Percentiles rank a stretch among this genome's conserved stretches.
phyloP scores from a whole-genome alignment of 495 filamentous ascomycete genomes.

The Penicillium ucsense region DNA sequence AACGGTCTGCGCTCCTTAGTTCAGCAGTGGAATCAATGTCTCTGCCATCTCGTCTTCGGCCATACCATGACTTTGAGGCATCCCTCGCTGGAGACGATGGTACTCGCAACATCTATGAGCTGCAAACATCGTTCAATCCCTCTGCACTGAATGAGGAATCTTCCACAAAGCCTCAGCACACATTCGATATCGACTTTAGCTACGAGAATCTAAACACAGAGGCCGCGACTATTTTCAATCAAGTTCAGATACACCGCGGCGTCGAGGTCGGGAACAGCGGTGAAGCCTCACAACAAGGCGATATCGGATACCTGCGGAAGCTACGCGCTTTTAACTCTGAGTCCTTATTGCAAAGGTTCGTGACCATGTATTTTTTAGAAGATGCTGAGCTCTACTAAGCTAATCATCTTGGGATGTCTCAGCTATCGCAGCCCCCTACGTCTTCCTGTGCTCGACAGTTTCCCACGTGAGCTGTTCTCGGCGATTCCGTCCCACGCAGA shows the following conservation, averaged over 20 bases:
- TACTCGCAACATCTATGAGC: slow-evolving; percentile 68
- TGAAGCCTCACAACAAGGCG: slow-evolving; percentile 13
- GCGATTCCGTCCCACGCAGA: slow-evolving; percentile 21
- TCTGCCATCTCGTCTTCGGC: slow-evolving; percentile 63
- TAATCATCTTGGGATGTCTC: neutral
- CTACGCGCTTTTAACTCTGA: slow-evolving; percentile 28
- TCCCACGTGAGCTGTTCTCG: slow-evolving; percentile 55
- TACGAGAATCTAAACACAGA: slow-evolving; percentile 30
- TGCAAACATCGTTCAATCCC: slow-evolving; percentile 46
- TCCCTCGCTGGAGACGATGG: slow-evolving; percentile 63
- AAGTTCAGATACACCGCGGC: slow-evolving; percentile 39
- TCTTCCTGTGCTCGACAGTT: slow-evolving; percentile 77
- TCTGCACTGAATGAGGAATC: slow-evolving; percentile 9
- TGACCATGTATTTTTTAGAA: neutral
- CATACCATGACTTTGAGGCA: slow-evolving; percentile 52
- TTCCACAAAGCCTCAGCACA: slow-evolving; percentile 15
- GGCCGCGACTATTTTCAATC: slow-evolving; percentile 52
- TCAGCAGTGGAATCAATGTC: slow-evolving; percentile 72
- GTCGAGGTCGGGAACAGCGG: slow-evolving; percentile 29
- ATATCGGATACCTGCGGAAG: slow-evolving; percentile 25
- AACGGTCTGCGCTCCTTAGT: slow-evolving; percentile 67
- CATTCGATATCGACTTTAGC: slow-evolving; percentile 52
- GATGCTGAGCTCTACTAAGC: neutral
- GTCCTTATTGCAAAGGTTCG: slow-evolving; percentile 54
- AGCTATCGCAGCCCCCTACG: slow-evolving; percentile 51